phyloP scores from a whole-genome alignment of 148 eudicot genomes.

The Fagopyrum homotropicum region DNA sequence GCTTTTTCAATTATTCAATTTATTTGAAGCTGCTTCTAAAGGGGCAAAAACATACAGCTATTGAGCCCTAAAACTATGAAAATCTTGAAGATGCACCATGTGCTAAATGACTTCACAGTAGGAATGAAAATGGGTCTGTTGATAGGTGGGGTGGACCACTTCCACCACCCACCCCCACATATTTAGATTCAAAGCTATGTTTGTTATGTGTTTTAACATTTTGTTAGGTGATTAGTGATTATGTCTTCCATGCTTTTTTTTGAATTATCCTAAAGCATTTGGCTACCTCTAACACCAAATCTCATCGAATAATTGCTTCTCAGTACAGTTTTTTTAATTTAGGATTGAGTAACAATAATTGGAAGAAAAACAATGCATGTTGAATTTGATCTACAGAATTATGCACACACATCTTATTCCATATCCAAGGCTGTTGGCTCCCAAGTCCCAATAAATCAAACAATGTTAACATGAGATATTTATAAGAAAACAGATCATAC shows the following conservation, averaged over 20 bases:
- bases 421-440: background rate
- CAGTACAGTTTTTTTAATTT: background rate
- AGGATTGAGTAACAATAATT: background rate
- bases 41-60: background rate
- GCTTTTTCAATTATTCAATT: background rate
- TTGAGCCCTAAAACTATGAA: constrained; percentile 5
- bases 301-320: background rate
- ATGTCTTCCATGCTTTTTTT: background rate
- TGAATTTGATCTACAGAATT: background rate
- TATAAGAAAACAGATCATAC: background rate
- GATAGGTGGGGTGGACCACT: background rate
- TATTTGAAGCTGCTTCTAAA: background rate
- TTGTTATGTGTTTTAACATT: background rate
- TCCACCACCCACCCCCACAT: too few species aligned
- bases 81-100: background rate
- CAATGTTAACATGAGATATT: too few species aligned
- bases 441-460: background rate
- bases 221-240: background rate
- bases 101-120: background rate
- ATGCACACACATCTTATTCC: background rate
- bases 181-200: background rate
- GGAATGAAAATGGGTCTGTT: background rate
- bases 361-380: background rate
- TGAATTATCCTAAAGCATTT: background rate
- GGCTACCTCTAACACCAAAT: background rate